Conservation (phyloP, 2,329 filamentous ascomycete genomes). For the Stagonosporopsis rhizophila region DNA sequence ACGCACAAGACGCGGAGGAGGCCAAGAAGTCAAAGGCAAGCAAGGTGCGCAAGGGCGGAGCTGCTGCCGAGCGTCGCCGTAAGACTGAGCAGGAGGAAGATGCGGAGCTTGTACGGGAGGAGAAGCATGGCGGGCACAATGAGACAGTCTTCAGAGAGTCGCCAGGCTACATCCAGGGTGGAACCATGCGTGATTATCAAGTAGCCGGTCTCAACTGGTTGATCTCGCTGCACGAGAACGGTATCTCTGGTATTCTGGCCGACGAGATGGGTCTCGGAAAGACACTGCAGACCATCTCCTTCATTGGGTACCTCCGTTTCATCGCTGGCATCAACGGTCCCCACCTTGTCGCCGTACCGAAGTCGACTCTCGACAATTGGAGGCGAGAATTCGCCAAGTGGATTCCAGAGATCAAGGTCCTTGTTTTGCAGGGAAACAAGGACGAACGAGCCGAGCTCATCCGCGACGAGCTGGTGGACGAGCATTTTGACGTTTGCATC, state of each 20-base stretch:
- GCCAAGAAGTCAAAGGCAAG: slow-evolving; percentile 74
- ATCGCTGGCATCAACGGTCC: slow-evolving; percentile 88
- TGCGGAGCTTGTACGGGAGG: slow-evolving; percentile 83
- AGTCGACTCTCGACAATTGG: slow-evolving; percentile 98
- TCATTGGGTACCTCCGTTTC: slow-evolving; percentile 92
- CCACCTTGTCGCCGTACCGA: slow-evolving; percentile 90
- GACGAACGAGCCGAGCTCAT: slow-evolving; percentile 90
- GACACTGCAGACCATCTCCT: slow-evolving; percentile 96
- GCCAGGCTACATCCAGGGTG: slow-evolving; percentile 82
- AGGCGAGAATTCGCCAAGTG: slow-evolving; percentile 91
- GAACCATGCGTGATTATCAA: slow-evolving; percentile 95
- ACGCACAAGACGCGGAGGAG: slow-evolving; percentile 84
- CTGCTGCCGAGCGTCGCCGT: slow-evolving; percentile 76
- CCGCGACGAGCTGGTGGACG: slow-evolving; percentile 86
- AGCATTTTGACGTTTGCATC: slow-evolving; percentile 97
- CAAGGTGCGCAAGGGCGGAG: slow-evolving; percentile 81
- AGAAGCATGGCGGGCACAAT: slow-evolving; percentile 83
- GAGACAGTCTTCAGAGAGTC: slow-evolving; percentile 89
- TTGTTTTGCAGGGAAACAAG: slow-evolving; percentile 93
- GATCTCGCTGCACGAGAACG: slow-evolving; percentile 96
- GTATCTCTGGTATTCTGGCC: slow-evolving; percentile 95
- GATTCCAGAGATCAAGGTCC: slow-evolving; percentile 94
- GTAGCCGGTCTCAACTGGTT: slow-evolving; percentile 96
- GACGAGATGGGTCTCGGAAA: slow-evolving; percentile 99
- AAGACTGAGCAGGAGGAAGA: slow-evolving; percentile 98